Evolutionary conservation across 305 asterid genomes (phyloP).

Genomic region (Fraxinus nigra): DNA sequence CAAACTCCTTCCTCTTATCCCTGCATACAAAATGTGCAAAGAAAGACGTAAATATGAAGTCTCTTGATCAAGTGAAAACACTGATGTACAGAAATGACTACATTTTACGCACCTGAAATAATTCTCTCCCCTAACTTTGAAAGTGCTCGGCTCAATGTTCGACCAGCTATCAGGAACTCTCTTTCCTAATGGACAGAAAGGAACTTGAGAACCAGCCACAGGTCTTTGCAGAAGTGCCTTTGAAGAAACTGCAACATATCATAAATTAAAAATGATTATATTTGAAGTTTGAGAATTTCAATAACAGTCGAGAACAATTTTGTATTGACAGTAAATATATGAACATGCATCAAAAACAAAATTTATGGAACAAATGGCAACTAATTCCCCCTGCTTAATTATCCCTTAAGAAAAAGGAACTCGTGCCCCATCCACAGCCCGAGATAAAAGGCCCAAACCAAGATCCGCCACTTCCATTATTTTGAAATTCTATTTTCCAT

Average conservation of each 20-base stretch:
- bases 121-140: constrained; percentile 60
- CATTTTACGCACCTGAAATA: constrained; percentile 40
- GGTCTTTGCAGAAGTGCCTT: constrained; percentile 24
- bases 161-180: constrained; percentile 58
- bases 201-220: constrained; percentile 22
- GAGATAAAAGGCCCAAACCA: not conserved
- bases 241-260: constrained; percentile 23
- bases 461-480: not conserved
- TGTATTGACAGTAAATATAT: not conserved
- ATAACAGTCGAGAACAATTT: not conserved
- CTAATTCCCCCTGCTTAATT: not conserved
- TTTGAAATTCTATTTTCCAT: not conserved
- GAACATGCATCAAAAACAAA: not conserved
- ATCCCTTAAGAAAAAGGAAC: not conserved
- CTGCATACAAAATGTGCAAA: constrained; percentile 32
- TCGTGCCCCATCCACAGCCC: not conserved
- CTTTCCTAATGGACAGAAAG: constrained; percentile 33
- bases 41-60: not conserved
- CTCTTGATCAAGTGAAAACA: not conserved
- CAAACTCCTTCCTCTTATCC: constrained; percentile 52
- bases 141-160: constrained; percentile 42
- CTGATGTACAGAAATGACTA: not conserved
- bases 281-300: not conserved
- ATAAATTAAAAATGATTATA: not conserved
- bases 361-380: not conserved